Percentiles rank a stretch among this genome's conserved stretches.
Conservation (phyloP, 1,139 yeast genomes). For the Geotrichum fermentans region DNA sequence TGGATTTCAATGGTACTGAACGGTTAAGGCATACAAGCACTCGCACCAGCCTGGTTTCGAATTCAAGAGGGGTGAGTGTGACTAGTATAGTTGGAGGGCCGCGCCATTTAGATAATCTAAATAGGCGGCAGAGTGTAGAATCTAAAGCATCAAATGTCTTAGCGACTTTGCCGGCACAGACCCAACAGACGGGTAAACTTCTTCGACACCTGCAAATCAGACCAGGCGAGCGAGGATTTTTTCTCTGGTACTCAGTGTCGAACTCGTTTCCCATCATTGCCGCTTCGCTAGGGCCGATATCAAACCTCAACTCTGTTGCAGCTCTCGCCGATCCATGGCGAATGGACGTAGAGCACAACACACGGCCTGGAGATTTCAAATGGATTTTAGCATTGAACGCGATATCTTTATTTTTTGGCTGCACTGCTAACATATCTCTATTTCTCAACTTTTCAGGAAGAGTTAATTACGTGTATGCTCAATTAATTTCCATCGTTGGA, state of each 20-base stretch:
- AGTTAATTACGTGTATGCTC: slow-evolving; percentile 54
- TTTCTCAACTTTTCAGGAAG: slow-evolving; percentile 61
- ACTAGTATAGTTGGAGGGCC: not conserved
- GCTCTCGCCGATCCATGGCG: slow-evolving; percentile 75
- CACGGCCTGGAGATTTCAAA: slow-evolving; percentile 35
- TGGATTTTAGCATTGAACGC: slow-evolving; percentile 54
- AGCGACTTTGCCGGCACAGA: not conserved
- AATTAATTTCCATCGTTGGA: slow-evolving; percentile 54
- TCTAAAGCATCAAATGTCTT: not conserved
- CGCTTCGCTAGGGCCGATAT: slow-evolving; percentile 73
- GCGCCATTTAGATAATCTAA: not conserved
- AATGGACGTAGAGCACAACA: slow-evolving; percentile 16
- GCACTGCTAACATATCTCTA: slow-evolving; percentile 60
- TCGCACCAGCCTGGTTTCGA: not conserved
- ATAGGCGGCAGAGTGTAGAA: not conserved
- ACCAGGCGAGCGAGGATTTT: slow-evolving; percentile 1
- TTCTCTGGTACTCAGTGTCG: slow-evolving; percentile 56
- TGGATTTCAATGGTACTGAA: not conserved
- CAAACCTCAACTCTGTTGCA: slow-evolving; percentile 65
- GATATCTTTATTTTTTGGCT: slow-evolving; percentile 58
- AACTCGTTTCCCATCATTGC: slow-evolving; percentile 67
- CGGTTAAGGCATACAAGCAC: not conserved
- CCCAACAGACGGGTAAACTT: not conserved
- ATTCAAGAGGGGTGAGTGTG: too few species aligned
- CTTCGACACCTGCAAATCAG: not conserved